These are phyloP conservation scores for Brasilioporus rufonigricans DNA, from an alignment of 768 basidiomycete species.

Conservation along the genomic window DNA sequence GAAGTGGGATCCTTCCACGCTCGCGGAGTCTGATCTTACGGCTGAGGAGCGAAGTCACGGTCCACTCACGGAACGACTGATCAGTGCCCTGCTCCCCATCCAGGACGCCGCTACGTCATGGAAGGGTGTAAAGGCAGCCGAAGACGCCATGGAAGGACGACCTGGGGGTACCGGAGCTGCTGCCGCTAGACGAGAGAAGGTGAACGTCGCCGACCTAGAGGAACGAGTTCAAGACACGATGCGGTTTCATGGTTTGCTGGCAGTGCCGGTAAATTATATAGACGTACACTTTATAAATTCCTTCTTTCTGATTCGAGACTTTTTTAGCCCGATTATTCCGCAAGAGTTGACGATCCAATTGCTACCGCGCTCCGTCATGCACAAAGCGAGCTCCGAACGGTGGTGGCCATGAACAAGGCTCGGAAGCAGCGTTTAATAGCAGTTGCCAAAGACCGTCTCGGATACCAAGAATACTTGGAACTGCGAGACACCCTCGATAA, in stretches of 20 bases:
- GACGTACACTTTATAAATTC: slow-evolving; percentile 2
- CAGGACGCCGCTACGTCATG: slow-evolving; percentile 56
- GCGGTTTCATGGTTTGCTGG: slow-evolving; percentile 70
- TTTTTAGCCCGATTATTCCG: slow-evolving; percentile 65
- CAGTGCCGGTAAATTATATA: slow-evolving; percentile 58
- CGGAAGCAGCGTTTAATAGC: slow-evolving; percentile 70
- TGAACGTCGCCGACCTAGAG: slow-evolving; percentile 80
- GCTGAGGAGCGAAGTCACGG: slow-evolving; percentile 83
- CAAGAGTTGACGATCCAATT: slow-evolving; percentile 91
- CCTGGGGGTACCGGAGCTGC: slow-evolving; percentile 80
- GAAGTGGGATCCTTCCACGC: slow-evolving; percentile 81
- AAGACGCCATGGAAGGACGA: slow-evolving; percentile 81
- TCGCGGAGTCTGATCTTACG: slow-evolving; percentile 66
- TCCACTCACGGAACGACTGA: slow-evolving; percentile 81
- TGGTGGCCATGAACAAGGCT: slow-evolving; percentile 80
- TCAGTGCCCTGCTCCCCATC: slow-evolving; percentile 70
- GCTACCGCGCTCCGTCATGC: slow-evolving; percentile 86
- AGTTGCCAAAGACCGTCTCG: slow-evolving; percentile 83
- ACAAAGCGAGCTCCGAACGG: slow-evolving; percentile 74
- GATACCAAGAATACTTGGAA: slow-evolving; percentile 89
- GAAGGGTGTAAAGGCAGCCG: slow-evolving; percentile 80
- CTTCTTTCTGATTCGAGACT: slow-evolving; percentile 22
- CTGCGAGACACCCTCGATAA: slow-evolving; percentile 84
- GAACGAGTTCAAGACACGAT: slow-evolving; percentile 71
- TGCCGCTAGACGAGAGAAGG: slow-evolving; percentile 67